Evolutionary conservation across 2,329 filamentous ascomycete genomes (phyloP).

Genomic region (Aspergillus oerlinghausenensis): DNA sequence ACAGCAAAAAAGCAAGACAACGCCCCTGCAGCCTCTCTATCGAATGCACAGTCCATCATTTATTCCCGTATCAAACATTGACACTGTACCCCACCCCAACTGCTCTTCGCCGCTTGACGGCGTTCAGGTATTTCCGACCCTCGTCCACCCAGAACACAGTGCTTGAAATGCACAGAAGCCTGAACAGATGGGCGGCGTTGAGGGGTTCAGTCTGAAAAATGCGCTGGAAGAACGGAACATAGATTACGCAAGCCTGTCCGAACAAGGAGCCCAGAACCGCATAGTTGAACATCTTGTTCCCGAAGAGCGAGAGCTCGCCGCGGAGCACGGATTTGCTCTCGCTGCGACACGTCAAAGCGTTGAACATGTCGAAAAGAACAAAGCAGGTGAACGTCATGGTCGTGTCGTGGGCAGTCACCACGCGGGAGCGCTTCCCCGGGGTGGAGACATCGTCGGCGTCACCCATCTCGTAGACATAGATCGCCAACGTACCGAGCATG

Average conservation of each 20-base stretch:
- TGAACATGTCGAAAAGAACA: slow-evolving; percentile 99
- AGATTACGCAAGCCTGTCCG: slow-evolving; percentile 87
- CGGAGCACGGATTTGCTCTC: slow-evolving; percentile 84
- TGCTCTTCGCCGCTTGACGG: slow-evolving; percentile 26
- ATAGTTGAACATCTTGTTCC: slow-evolving; percentile 94
- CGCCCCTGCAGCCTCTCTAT: slow-evolving; percentile 1
- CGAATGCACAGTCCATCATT: not conserved
- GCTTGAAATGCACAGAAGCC: slow-evolving; percentile 72
- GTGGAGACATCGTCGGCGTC: slow-evolving; percentile 53
- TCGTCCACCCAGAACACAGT: slow-evolving; percentile 96
- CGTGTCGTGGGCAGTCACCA: slow-evolving; percentile 87
- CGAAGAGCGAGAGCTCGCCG: slow-evolving; percentile 77
- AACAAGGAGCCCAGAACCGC: slow-evolving; percentile 79
- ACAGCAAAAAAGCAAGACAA: not conserved
- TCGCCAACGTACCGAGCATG: slow-evolving; percentile 83
- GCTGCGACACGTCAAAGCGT: slow-evolving; percentile 86
- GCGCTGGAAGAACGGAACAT: slow-evolving; percentile 86
- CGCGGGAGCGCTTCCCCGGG: slow-evolving; percentile 44
- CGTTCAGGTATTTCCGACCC: slow-evolving; percentile 64
- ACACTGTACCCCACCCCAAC: slow-evolving; percentile 38
- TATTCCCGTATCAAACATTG: slow-evolving; percentile 29
- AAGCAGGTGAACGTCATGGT: slow-evolving; percentile 99
- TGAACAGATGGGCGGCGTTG: slow-evolving; percentile 65
- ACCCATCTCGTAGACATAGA: slow-evolving; percentile 89
- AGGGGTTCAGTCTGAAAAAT: slow-evolving; percentile 95